phyloP scores from a whole-genome alignment of 495 filamentous ascomycete species.

The Chaetomidium leptoderma region DNA sequence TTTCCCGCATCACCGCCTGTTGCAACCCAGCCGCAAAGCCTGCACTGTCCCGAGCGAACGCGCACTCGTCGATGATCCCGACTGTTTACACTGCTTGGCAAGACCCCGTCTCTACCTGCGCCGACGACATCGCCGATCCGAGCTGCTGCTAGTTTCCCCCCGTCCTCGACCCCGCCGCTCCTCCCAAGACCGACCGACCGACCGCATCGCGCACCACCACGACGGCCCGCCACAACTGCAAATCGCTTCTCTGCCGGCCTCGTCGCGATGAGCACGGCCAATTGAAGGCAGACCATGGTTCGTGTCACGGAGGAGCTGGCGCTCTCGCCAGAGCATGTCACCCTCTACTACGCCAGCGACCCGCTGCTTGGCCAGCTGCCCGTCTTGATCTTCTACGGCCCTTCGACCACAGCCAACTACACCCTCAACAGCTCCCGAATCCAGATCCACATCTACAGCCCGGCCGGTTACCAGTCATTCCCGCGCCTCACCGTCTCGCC shows the following conservation, averaged over 20 bases:
- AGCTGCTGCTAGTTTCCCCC: not conserved
- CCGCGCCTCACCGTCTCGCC: slow-evolving; percentile 87
- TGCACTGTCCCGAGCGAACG: slow-evolving; percentile 19
- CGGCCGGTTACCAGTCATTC: slow-evolving; percentile 82
- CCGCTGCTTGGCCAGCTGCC: slow-evolving; percentile 66
- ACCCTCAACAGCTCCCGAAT: slow-evolving; percentile 85
- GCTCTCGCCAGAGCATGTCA: slow-evolving; percentile 70
- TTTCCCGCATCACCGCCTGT: not conserved
- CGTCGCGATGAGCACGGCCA: slow-evolving; percentile 36
- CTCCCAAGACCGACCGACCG: not conserved
- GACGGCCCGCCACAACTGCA: not conserved
- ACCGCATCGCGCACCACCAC: not conserved
- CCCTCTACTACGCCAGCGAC: slow-evolving; percentile 77
- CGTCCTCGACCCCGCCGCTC: not conserved
- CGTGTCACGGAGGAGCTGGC: slow-evolving; percentile 60
- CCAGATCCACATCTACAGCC: slow-evolving; percentile 84
- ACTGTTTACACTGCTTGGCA: slow-evolving; percentile 1
- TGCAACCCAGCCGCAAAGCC: not conserved
- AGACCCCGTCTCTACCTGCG: not conserved
- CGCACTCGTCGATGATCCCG: not conserved
- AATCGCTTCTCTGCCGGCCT: slow-evolving; percentile 3
- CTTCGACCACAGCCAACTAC: slow-evolving; percentile 75
- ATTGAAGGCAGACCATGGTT: slow-evolving; percentile 58
- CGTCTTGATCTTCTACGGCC: slow-evolving; percentile 79
- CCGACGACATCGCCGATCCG: slow-evolving; percentile 5